Base-by-base conservation (phyloP, 345 rosid species). In the Citrus sp. region DNA sequence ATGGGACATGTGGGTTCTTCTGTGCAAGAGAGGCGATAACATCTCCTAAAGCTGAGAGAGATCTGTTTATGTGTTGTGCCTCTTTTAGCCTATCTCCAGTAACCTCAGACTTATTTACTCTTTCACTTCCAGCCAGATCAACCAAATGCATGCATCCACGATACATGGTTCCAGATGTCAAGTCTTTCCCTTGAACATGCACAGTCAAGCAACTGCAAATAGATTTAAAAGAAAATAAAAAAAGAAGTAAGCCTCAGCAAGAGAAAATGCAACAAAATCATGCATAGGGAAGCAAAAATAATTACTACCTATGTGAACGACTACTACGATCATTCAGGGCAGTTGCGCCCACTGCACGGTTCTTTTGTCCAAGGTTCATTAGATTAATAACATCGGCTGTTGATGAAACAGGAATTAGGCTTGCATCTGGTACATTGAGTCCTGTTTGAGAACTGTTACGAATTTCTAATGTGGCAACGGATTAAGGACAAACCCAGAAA, bases 131-230 rank as follows among this genome's bases (percentile, higher is more conserved):
- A 3, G 99, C 98, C 81, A 96, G 87, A 87, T 96, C 99, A 83
- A 96, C 99, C 73, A 96, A 88, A 84, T 96, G 97, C 98, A 96
- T 93, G 74, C 98, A 96, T 65, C 97, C 99, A 40, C 92, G 98
- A 55, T 92, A 91, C 77, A 82, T 64, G 35, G 84, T 63, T 82
- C 97, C 99, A 35, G 97, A 88, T 74, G 97, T 92, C 85, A 94
- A 83, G 80, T 92, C 97, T 85, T 83, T 89, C 81, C 99, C 99
- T 86, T 91, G 98, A 83, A 96, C 90, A 80, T 96, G 99, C 74
- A 96, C 97, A 13, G 99, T 96, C 91, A 96, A 88, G 86, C 99
- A 96, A 71, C 99, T 94, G 86, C 86, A 87, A 73, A 61, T 49
- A 76, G 80, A 87, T 74, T 67, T 69, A 46, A 79, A 42, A 77